Evolutionary conservation across 306 rosid genomes (phyloP), one percentile per base, ranked within the genome.

Genomic region (Inga leiocalycina): DNA sequence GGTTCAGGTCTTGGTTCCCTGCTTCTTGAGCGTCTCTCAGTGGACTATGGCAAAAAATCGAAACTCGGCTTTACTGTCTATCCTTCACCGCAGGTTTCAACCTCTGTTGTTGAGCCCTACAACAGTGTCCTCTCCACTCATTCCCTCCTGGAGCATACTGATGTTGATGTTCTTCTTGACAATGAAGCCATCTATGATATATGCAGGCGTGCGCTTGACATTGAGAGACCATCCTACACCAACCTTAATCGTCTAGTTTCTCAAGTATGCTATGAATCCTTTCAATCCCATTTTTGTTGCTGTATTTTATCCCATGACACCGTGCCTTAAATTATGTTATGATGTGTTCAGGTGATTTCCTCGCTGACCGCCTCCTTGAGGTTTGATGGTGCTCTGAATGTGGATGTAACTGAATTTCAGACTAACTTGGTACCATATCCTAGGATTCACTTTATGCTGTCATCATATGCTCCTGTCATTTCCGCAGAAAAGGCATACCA

Each of bases 21-120:
- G 62, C 70, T 93, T 75, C 61, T 93, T 59, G 97, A 93, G 83
- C 93, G 97, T 3, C 91, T 93, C 65, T 93, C 97, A 0, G 97
- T 93, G 20, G 89, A 86, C 45, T 86, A 83, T 16, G 89, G 89
- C 59, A 86, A 86, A 80, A 86, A 86, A 48, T 86, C 95, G 32
- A 93, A 93, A 90, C 94, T 93, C 32, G 97, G 97, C 2, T 91
- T 93, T 84, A 93, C 94, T 46, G 94, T 93, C 61, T 93, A 90
- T 65, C 97, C 97, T n/a, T 93, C 97, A 14, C 97, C 97, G 15
- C 97, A 93, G 72, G 97, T 93, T 57, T 93, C 95, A 41, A 93
- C 97, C 78, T 91, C 97, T 77, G 95, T 93, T 75, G 97, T 93
- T 82, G 97, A 93, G 91, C 96, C 97, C 8, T 93, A 93, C 92